Conservation (phyloP, 164 flowering plant genomes). For the Tetracentron sinense region DNA sequence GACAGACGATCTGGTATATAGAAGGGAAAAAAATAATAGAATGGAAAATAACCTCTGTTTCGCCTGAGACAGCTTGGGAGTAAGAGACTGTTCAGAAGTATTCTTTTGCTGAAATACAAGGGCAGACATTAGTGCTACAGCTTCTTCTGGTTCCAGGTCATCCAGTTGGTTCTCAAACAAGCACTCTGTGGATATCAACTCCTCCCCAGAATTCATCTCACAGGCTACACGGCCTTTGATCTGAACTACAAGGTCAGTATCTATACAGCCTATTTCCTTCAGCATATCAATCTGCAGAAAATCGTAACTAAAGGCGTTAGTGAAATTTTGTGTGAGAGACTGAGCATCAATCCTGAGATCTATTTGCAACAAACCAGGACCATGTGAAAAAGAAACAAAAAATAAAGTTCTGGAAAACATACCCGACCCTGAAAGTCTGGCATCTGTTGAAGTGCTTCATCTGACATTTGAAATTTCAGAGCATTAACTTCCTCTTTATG, state of each 20-base stretch:
- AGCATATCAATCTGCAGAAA: slow-evolving; percentile 82
- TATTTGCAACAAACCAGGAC: slow-evolving; percentile 6
- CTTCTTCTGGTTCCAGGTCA: slow-evolving; percentile 96
- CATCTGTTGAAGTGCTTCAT: slow-evolving; percentile 98
- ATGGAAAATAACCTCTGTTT: slow-evolving; percentile 44
- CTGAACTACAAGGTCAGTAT: slow-evolving; percentile 89
- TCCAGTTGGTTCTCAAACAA: slow-evolving; percentile 94
- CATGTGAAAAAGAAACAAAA: slow-evolving; percentile 3
- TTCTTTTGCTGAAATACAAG: slow-evolving; percentile 96
- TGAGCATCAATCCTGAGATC: neutral
- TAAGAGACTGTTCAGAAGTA: slow-evolving; percentile 86
- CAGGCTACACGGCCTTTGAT: slow-evolving; percentile 99
- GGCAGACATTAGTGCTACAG: slow-evolving; percentile 95
- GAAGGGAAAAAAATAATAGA: slow-evolving; percentile 5
- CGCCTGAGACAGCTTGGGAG: slow-evolving; percentile 72
- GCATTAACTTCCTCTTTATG: slow-evolving; percentile 70
- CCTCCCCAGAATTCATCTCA: slow-evolving; percentile 99
- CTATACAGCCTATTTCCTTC: slow-evolving; percentile 83
- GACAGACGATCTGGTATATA: too few species aligned
- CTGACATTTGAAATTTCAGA: slow-evolving; percentile 80
- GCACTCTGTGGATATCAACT: slow-evolving; percentile 93
- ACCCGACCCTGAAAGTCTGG: slow-evolving; percentile 99
- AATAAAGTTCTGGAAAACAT: slow-evolving; percentile 16
- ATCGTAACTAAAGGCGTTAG: neutral
- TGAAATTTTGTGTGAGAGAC: too few species aligned